Conservation (phyloP, 352 stramenopile species). For the Phytophthora sansomeana region DNA sequence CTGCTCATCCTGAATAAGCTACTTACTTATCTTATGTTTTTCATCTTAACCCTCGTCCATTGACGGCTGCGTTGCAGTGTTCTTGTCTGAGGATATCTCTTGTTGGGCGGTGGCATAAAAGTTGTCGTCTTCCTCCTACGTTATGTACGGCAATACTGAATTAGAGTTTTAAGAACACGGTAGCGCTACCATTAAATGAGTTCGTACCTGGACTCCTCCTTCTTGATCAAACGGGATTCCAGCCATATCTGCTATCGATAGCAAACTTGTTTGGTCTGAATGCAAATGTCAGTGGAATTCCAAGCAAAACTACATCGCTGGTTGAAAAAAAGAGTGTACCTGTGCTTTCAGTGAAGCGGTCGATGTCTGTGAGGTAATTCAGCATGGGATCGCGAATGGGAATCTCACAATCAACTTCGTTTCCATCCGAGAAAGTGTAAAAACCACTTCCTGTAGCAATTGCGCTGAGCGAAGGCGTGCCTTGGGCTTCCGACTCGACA, state of each 20-base stretch:
- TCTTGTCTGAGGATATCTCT: constrained; percentile 5
- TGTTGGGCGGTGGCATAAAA: constrained; percentile 5
- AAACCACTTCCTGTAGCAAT: constrained; percentile 15
- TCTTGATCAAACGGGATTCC: constrained; percentile 15
- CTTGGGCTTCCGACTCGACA: neutral
- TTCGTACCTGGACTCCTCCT: neutral
- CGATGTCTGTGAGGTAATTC: constrained; percentile 57
- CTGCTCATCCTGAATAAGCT: constrained; percentile 26
- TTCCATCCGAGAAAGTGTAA: neutral
- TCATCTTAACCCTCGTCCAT: neutral
- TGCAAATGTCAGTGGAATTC: neutral
- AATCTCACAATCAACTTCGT: constrained; percentile 20
- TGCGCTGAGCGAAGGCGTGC: constrained; percentile 22
- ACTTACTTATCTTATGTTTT: constrained; percentile 34
- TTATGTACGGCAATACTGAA: neutral
- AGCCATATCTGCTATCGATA: constrained; percentile 24
- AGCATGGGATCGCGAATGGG: constrained; percentile 59
- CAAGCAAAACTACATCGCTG: too few species aligned
- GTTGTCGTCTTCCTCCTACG: neutral
- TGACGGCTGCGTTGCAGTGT: constrained; percentile 1
- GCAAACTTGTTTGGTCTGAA: constrained; percentile 27
- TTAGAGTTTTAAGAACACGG: neutral
- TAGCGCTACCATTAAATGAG: neutral
- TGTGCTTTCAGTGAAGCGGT: constrained; percentile 62
- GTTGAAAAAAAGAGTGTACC: constrained; percentile 26